phyloP scores from a whole-genome alignment of 2,329 filamentous ascomycete species.

The Reticulascus tulasneorum region DNA sequence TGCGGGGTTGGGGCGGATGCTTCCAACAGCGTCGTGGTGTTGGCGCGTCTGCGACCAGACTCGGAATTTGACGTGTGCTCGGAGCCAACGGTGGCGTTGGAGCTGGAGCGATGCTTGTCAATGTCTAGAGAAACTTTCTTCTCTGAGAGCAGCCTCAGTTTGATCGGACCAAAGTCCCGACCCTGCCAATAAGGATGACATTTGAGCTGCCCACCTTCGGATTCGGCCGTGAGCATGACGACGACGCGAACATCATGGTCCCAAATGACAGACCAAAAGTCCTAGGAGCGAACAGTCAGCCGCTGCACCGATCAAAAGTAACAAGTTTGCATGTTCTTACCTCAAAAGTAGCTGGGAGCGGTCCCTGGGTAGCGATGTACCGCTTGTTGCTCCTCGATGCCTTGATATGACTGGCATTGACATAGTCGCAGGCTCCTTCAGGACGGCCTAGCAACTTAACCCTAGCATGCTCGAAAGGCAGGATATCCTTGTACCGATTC shows the following conservation, averaged over 20 bases:
- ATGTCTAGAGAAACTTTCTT: constrained; percentile 77
- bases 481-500: constrained; percentile 96
- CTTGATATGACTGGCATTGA: constrained; percentile 88
- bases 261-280: constrained; percentile 98
- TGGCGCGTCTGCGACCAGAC: constrained; percentile 23
- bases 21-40: constrained; percentile 24
- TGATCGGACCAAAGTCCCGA: constrained; percentile 72
- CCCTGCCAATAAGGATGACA: constrained; percentile 91
- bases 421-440: constrained; percentile 77
- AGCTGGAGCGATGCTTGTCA: constrained; percentile 39
- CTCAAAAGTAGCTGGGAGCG: constrained; percentile 85
- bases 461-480: constrained; percentile 90
- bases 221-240: constrained; percentile 93
- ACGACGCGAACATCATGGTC: constrained; percentile 93
- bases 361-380: constrained; percentile 94
- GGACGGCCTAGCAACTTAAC: constrained; percentile 71
- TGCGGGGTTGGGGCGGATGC: constrained; percentile 19
- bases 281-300: constrained; percentile 48
- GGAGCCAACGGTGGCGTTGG: too few species aligned
- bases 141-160: constrained; percentile 74
- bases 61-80: constrained; percentile 11
- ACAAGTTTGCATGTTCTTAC: constrained; percentile 46
- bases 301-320: not conserved
- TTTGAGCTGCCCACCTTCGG: constrained; percentile 89
- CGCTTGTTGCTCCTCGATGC: constrained; percentile 79